phyloP scores from a whole-genome alignment of 352 stramenopile species.

The Blastocystis sp. region DNA sequence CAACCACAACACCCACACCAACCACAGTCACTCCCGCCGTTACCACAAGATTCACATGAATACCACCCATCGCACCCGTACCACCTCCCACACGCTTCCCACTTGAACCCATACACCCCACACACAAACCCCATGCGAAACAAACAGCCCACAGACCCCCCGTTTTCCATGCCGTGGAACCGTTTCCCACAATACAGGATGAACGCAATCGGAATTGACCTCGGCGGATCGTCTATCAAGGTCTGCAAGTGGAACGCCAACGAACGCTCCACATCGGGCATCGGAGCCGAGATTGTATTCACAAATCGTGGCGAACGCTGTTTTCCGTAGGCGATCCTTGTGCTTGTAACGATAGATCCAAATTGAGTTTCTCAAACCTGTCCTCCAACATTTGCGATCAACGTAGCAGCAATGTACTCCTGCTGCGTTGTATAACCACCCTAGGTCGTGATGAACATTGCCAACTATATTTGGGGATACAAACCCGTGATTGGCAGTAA shows the following conservation, averaged over 20 bases:
- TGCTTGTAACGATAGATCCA: background rate
- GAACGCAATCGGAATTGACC: slow-evolving; percentile 33
- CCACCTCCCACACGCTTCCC: too few species aligned
- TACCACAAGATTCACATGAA: too few species aligned
- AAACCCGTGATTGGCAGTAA: slow-evolving; percentile 42
- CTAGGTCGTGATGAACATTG: slow-evolving; percentile 26
- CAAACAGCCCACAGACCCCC: too few species aligned
- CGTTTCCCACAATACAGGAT: too few species aligned
- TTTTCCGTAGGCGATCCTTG: background rate
- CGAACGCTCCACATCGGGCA: background rate
- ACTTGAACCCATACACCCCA: too few species aligned
- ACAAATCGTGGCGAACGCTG: background rate
- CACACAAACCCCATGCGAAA: too few species aligned
- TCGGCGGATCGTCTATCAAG: background rate
- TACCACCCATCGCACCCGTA: too few species aligned
- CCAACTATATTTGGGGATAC: slow-evolving; percentile 52
- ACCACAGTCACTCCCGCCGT: too few species aligned
- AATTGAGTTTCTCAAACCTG: background rate
- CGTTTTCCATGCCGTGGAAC: too few species aligned
- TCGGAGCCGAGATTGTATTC: background rate
- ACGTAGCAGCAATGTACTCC: background rate
- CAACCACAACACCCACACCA: too few species aligned
- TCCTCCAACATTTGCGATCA: slow-evolving; percentile 32
- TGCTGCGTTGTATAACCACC: background rate
- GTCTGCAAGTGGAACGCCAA: slow-evolving; percentile 17